Percentiles rank a stretch among this genome's conserved stretches.
Evolutionary conservation across 768 basidiomycete species (phyloP).

Genomic region (Suillus alpinus): DNA sequence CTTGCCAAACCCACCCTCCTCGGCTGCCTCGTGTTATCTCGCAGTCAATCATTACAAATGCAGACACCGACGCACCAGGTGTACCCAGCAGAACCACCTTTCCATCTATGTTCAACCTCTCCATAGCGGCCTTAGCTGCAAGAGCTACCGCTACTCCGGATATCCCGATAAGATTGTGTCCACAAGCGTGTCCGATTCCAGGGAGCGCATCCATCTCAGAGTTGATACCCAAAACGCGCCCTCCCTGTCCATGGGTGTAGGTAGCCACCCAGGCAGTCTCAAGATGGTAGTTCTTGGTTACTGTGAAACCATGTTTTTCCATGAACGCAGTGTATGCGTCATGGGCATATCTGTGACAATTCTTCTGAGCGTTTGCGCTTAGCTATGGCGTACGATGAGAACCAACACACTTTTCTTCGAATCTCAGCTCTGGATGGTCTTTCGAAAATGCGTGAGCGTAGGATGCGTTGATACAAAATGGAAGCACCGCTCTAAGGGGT

Average conservation of each 20-base stretch:
- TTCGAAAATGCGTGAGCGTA: not conserved
- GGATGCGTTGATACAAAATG: not conserved
- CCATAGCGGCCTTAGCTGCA: constrained; percentile 55
- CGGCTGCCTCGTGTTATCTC: constrained; percentile 41
- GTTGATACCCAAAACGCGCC: constrained; percentile 67
- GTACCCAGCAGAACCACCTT: constrained; percentile 68
- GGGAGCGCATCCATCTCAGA: constrained; percentile 66
- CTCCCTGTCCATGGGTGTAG: constrained; percentile 56
- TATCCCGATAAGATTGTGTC: constrained; percentile 75
- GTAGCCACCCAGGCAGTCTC: constrained; percentile 70
- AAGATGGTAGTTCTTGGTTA: constrained; percentile 54
- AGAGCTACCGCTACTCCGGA: constrained; percentile 63
- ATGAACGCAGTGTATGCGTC: constrained; percentile 66
- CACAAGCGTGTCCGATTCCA: constrained; percentile 63
- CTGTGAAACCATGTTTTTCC: constrained; percentile 57
- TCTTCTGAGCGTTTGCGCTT: not conserved
- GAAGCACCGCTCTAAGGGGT: not conserved
- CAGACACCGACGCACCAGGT: constrained; percentile 44
- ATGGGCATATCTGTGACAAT: constrained; percentile 52
- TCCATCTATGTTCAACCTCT: constrained; percentile 57
- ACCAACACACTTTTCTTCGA: constrained; percentile 57
- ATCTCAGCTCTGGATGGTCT: constrained; percentile 72
- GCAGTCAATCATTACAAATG: not conserved
- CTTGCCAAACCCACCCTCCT: constrained; percentile 74
- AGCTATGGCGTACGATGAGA: not conserved